Conservation (phyloP, 1,139 yeast species). For the Nakaseomyces glabratus region DNA sequence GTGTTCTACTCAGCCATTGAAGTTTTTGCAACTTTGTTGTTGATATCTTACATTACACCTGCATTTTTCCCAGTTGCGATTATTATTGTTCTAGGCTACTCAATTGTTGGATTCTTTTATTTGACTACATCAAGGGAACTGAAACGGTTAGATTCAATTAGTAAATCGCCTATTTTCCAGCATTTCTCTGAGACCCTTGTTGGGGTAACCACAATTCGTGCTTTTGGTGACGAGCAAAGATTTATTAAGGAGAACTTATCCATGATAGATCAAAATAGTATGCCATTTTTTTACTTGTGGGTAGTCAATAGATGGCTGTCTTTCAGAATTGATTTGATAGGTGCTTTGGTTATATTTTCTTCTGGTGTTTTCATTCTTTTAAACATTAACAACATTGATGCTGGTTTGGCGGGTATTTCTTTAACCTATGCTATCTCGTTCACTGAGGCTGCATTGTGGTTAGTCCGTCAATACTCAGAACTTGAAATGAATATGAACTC, state of each 20-base stretch:
- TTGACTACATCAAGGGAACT: constrained; percentile 31
- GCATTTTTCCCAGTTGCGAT: constrained; percentile 7
- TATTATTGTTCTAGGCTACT: constrained; percentile 8
- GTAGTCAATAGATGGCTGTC: constrained; percentile 71
- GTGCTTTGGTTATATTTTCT: constrained; percentile 35
- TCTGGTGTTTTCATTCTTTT: constrained; percentile 44
- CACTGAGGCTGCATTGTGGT: constrained; percentile 40
- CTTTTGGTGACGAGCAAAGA: constrained; percentile 41
- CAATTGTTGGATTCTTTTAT: constrained; percentile 11
- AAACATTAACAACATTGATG: constrained; percentile 50
- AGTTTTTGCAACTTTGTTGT: constrained; percentile 9
- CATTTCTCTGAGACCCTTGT: constrained; percentile 62
- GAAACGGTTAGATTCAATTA: constrained; percentile 62
- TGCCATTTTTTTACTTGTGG: constrained; percentile 52
- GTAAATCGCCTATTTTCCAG: constrained; percentile 62
- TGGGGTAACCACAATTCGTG: constrained; percentile 59
- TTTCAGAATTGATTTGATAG: constrained; percentile 46
- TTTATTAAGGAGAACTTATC: constrained; percentile 41
- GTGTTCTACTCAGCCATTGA: constrained; percentile 7
- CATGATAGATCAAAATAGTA: constrained; percentile 51
- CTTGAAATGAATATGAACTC: constrained; percentile 74
- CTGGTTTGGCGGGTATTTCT: constrained; percentile 65
- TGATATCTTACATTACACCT: constrained; percentile 13
- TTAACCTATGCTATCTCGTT: constrained; percentile 49
- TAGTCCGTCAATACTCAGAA: constrained; percentile 45